Base-by-base conservation (phyloP, 1,284 basidiomycete genomes). In the Paramarasmius palmivorus region DNA sequence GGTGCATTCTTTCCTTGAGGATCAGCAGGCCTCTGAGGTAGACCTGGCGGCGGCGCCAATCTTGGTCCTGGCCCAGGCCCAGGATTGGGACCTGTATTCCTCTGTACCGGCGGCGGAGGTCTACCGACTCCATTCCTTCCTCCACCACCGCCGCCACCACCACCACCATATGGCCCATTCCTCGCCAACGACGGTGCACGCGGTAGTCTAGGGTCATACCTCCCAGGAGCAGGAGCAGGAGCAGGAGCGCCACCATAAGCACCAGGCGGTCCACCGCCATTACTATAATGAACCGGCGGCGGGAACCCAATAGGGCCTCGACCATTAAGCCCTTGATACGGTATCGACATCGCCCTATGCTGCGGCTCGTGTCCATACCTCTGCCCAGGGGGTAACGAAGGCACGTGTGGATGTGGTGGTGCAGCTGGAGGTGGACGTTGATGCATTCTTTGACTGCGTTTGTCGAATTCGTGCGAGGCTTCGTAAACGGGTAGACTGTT, bases 391-490 rank as follows among this genome's bases (percentile, higher is more conserved):
- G n/a, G 44, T 32, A 17, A 26, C 17, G 44, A 26, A 8, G 29
- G 25, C 8, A 25, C n/a, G n/a, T n/a, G 3, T 19, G 44, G 44
- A 12, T 22, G 44, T 19, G 25, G 44, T 29, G 10, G 39, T 19
- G 39, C 39, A 40, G 44, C 22, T 12, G 23, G 25, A 17, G 23
- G 44, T 12, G 25, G 44, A 12, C 25, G 41, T 22, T 46, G 25
- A n/a, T 29, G 22, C 22, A 61, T 73, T 25, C 84, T 80, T 38
- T 86, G 83, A 15, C 86, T 85, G 22, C 90, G 84, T 63, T 85
- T 90, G 69, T 93, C 90, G 50, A 90, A 88, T 66, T 93, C 91
- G 63, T 93, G 91, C 0, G 91, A 93, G 0, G 91, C 79, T 68
- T 89, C 86, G 63, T 91, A 92, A 9, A 78, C 73, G 4, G 88